Percentiles rank a stretch among this genome's conserved stretches.
phyloP scores from a whole-genome alignment of 2,329 filamentous ascomycete genomes.

The Aspergillus unguis region DNA sequence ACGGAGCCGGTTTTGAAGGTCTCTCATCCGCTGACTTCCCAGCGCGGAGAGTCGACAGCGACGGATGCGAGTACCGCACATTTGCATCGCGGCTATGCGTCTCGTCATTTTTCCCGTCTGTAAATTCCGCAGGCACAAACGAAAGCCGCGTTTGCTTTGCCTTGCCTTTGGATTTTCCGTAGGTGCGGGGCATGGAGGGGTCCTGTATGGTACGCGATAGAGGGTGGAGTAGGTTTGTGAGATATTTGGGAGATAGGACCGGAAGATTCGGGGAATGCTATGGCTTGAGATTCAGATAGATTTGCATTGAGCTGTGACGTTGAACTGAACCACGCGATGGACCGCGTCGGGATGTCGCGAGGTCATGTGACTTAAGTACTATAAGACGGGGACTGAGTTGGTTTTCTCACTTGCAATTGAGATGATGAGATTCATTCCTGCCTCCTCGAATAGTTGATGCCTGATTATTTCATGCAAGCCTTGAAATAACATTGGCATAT shows the following conservation, averaged over 20 bases:
- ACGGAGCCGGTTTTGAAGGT: conserved; percentile 7
- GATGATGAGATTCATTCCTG: too few species aligned
- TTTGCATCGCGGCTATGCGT: conserved; percentile 30
- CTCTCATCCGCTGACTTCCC: conserved; percentile 9
- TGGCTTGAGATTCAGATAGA: not conserved
- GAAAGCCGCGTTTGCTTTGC: conserved; percentile 43
- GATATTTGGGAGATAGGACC: not conserved
- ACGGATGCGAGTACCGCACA: conserved; percentile 34
- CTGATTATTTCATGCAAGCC: too few species aligned
- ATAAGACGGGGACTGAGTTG: not conserved
- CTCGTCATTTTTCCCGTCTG: conserved; percentile 19
- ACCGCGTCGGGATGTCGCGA: conserved; percentile 20
- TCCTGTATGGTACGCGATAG: not conserved
- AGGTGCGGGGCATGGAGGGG: conserved; percentile 30
- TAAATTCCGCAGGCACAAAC: conserved; percentile 37
- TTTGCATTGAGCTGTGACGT: not conserved
- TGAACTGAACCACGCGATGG: conserved; percentile 9
- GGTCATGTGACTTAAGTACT: conserved; percentile 20
- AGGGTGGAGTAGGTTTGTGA: not conserved
- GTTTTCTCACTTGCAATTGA: not conserved
- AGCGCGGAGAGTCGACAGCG: conserved; percentile 16
- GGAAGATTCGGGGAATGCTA: not conserved
- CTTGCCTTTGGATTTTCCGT: conserved; percentile 32
- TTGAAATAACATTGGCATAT: too few species aligned
- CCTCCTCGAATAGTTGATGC: too few species aligned